A percentile compares a stretch with the other conserved stretches of the same genome.
Evolutionary conservation across 495 filamentous ascomycete species (phyloP).

Genomic region (Thermothielavioides terrestris): DNA sequence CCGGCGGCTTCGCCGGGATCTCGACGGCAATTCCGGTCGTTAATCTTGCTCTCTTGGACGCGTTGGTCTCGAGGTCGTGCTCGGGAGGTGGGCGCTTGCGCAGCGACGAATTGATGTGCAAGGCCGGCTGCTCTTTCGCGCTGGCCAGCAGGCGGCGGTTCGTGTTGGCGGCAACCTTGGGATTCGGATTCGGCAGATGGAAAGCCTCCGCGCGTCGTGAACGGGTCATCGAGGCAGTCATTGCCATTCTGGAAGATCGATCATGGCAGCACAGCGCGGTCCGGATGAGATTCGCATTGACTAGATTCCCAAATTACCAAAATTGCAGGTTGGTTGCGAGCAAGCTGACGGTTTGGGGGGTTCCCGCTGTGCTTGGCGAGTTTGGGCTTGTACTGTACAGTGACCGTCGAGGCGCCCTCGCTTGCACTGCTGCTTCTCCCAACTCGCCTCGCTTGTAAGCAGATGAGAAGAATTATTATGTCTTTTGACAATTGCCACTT

Average conservation of each 20-base stretch:
- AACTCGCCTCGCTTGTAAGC: too few relatives aligned
- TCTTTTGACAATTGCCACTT: too few relatives aligned
- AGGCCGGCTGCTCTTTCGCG: conserved; percentile 15
- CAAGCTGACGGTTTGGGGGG: too few relatives aligned
- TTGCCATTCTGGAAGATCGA: conserved; percentile 18
- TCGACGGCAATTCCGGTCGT: conserved; percentile 32
- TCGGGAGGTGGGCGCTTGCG: conserved; percentile 15
- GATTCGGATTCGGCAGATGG: conserved; percentile 17
- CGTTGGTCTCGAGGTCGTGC: conserved; percentile 10
- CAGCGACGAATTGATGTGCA: too few relatives aligned
- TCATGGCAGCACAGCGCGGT: not conserved
- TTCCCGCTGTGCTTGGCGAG: too few relatives aligned
- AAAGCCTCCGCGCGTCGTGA: conserved; percentile 29
- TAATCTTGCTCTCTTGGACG: conserved; percentile 18
- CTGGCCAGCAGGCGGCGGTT: conserved; percentile 11
- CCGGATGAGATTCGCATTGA: not conserved
- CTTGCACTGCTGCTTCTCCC: too few relatives aligned
- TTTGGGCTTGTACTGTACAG: too few relatives aligned
- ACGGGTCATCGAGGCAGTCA: conserved; percentile 30
- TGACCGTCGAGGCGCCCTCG: too few relatives aligned
- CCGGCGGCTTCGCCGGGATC: conserved; percentile 27
- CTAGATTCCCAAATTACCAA: too few relatives aligned
- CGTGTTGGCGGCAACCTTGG: conserved; percentile 10
- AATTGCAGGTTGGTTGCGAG: too few relatives aligned
- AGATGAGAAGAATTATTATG: too few relatives aligned